Base-by-base conservation (phyloP, 1,284 basidiomycete genomes). In the Naganishia sp. region DNA sequence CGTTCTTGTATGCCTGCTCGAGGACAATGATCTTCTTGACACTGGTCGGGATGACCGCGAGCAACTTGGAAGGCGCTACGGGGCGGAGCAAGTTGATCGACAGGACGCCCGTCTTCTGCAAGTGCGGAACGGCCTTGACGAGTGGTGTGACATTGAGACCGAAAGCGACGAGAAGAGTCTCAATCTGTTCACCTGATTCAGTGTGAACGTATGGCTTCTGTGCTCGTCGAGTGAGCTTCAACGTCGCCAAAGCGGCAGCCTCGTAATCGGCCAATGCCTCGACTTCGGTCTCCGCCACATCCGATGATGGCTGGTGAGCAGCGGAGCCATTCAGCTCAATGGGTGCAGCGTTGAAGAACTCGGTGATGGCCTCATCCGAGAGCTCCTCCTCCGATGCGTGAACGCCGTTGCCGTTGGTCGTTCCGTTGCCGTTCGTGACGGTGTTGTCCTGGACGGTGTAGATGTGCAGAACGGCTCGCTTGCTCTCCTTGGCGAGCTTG, bases 1-100 rank as follows among this genome's bases (percentile, higher is more conserved):
- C 84, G 83, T 89, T 90, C 68, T 82, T 83, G 71, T 84, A 82
- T 28, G 89, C 83, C 79, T 89, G 90, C 79, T 94, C 95, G 23
- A 97, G 85, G 3, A 97, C 90, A 56, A 96, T 83, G 63, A 98
- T 85, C 52, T 86, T 87, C 52, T 85, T 84, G 43, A 84, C 85
- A 5, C 86, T 86, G 1, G 82, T 68, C 11, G 90, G 88, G 50
- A 96, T 85, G 43, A 83, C 82, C 41, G 79, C 78, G 63, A 89
- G 81, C 54, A 98, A 81, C 60, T 83, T 84, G 50, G 86, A 84
- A 17, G 86, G 75, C 13, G 87, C 84, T 2, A 94, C 81, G 9
- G 95, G 95, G 68, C 85, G 87, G 67, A 92, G 82, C 10, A 97
- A 83, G 46, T 86, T 85, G 56, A 94, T 77, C 42, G 85, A 84